phyloP scores from a whole-genome alignment of 1,139 yeast species.

The Hyphopichia fennica region DNA sequence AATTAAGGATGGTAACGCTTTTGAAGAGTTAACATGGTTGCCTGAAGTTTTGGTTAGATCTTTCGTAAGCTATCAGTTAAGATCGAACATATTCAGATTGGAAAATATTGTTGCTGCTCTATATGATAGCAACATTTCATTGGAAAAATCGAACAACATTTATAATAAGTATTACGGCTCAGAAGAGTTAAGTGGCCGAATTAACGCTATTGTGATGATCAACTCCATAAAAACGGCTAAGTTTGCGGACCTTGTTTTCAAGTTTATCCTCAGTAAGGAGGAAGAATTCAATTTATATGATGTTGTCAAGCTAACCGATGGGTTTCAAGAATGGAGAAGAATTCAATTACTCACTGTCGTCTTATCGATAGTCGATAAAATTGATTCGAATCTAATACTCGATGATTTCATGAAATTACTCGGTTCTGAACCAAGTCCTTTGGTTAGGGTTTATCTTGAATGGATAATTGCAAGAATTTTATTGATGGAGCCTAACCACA shows the following conservation, averaged over 20 bases:
- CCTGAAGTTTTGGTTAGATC: constrained; percentile 49
- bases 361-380: constrained; percentile 31
- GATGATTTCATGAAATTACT: constrained; percentile 10
- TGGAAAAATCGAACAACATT: constrained; percentile 25
- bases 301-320: constrained; percentile 60
- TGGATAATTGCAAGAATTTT: constrained; percentile 64
- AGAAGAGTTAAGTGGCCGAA: constrained; percentile 57
- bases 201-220: constrained; percentile 48
- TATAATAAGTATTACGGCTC: constrained; percentile 59
- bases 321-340: constrained; percentile 67
- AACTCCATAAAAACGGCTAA: constrained; percentile 27
- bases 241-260: constrained; percentile 43
- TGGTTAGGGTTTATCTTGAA: constrained; percentile 71
- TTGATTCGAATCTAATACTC: not conserved
- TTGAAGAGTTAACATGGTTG: constrained; percentile 53
- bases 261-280: constrained; percentile 42
- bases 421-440: constrained; percentile 68
- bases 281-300: constrained; percentile 40
- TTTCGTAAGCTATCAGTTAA: constrained; percentile 53
- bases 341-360: constrained; percentile 57
- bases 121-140: constrained; percentile 40
- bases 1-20: constrained; percentile 20
- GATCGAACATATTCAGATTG: constrained; percentile 56
- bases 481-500: constrained; percentile 15
- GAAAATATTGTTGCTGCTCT: constrained; percentile 57